Conservation (phyloP, 495 filamentous ascomycete genomes). For the Xylaria grammica region DNA sequence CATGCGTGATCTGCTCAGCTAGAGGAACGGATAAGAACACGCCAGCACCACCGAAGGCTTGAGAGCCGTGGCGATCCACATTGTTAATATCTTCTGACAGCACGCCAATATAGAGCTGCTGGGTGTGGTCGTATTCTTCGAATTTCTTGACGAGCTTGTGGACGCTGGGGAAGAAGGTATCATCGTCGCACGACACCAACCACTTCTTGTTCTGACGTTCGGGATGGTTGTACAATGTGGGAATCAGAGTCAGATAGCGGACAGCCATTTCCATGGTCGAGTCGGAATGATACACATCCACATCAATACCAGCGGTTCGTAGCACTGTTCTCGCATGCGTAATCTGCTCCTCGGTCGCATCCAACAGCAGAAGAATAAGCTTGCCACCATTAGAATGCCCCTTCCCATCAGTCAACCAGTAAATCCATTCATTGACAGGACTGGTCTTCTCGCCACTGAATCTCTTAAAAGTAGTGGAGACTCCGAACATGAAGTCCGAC, state of each 20-base stretch:
- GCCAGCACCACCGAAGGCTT: slow-evolving; percentile 75
- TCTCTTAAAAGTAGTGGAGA: slow-evolving; percentile 53
- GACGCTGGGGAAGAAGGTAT: slow-evolving; percentile 75
- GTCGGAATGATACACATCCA: slow-evolving; percentile 65
- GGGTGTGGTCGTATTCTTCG: slow-evolving; percentile 56
- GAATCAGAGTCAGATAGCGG: slow-evolving; percentile 59
- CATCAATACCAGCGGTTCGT: slow-evolving; percentile 61
- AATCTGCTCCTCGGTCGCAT: slow-evolving; percentile 49
- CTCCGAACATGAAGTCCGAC: slow-evolving; percentile 56
- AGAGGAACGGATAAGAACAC: slow-evolving; percentile 71
- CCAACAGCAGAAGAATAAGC: slow-evolving; percentile 49
- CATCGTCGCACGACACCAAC: slow-evolving; percentile 74
- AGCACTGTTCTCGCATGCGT: slow-evolving; percentile 44
- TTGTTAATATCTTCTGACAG: slow-evolving; percentile 73
- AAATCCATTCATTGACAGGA: slow-evolving; percentile 54
- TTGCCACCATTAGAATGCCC: slow-evolving; percentile 57
- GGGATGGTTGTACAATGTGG: slow-evolving; percentile 56
- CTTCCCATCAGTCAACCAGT: slow-evolving; percentile 55
- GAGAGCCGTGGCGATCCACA: slow-evolving; percentile 69
- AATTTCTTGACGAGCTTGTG: slow-evolving; percentile 60
- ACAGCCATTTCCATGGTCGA: slow-evolving; percentile 66
- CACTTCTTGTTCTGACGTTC: slow-evolving; percentile 62
- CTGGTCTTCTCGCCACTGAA: slow-evolving; percentile 49
- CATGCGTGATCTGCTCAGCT: slow-evolving; percentile 62
- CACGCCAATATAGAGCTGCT: slow-evolving; percentile 69